Evolutionary conservation across 2,329 filamentous ascomycete species (phyloP).

Genomic region (Boeremia exigua): DNA sequence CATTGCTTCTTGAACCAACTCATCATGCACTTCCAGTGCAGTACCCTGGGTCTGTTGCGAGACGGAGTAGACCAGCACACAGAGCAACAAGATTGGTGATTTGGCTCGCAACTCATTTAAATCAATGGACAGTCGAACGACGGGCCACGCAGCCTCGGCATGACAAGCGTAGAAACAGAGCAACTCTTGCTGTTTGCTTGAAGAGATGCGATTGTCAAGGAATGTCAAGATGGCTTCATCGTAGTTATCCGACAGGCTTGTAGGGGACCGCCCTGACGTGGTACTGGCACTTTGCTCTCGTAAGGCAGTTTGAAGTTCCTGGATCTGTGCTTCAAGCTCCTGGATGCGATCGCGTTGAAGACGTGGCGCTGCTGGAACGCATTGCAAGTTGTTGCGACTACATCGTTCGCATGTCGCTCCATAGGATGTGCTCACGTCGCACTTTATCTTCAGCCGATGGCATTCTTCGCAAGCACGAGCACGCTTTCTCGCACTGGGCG

Average conservation of each 20-base stretch:
- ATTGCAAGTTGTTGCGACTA: constrained; percentile 31
- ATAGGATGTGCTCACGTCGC: constrained; percentile 27
- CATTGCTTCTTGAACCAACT: constrained; percentile 31
- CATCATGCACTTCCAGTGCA: constrained; percentile 31
- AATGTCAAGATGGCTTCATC: constrained; percentile 26
- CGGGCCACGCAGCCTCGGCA: constrained; percentile 30
- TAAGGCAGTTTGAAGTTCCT: constrained; percentile 27
- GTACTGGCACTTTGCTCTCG: constrained; percentile 24
- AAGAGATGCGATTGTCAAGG: constrained; percentile 29
- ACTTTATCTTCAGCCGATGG: constrained; percentile 40
- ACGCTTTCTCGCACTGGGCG: constrained; percentile 30
- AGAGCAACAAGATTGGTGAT: constrained; percentile 33
- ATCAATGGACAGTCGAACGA: constrained; percentile 15
- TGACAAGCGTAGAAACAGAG: constrained; percentile 23
- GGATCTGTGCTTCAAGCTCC: constrained; percentile 34
- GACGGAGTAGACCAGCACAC: constrained; percentile 24
- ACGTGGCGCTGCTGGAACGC: constrained; percentile 32
- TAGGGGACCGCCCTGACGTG: constrained; percentile 26
- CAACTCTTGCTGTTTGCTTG: constrained; percentile 28
- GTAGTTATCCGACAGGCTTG: constrained; percentile 21
- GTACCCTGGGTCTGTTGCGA: constrained; percentile 31
- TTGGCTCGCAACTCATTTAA: constrained; percentile 26
- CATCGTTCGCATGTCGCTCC: constrained; percentile 31
- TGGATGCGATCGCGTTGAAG: constrained; percentile 36
- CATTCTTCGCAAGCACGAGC: constrained; percentile 38